Base-by-base conservation (phyloP, 192 early-diverging fungal species). In the Chytriomyces sp. region DNA sequence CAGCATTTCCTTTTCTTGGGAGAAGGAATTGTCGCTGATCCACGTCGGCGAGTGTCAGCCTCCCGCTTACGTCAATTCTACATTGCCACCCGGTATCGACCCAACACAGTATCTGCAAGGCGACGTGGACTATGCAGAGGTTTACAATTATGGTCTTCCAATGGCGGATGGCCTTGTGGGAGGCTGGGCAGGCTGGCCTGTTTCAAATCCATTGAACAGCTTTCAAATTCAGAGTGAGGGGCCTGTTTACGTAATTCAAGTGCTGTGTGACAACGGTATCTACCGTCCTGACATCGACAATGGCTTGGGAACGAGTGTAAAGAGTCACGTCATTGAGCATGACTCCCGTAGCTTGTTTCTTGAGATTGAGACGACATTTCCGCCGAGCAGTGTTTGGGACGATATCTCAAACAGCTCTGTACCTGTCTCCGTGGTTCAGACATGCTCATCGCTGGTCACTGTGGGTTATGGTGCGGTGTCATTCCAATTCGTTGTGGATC, bases 101-200 rank as follows among this genome's bases (percentile, higher is more conserved):
- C 12, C 49, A 5, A 5, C 5, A 19, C 8, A 52, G 7, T 72
- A 61, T 61, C 26, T 72, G 17, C 58, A 59, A 61, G 70, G 70
- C 5, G 33, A 44, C 34, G 33, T 60, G 6, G 39, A 59, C 17
- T 61, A 37, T 39, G 70, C 70, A 5, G 59, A 59, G 44, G 70
- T 72, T 25, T 72, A 72, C 31, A 72, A 61, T 34, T 72, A 72
- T 39, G 70, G 70, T 22, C 41, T 72, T 10, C 70, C 70, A 8
- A 25, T 72, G 31, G 39, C 59, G 7, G 58, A 72, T 30, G 70
- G 70, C 12, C 26, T 72, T 19, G 44, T 72, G 3, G 70, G 70
- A 19, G 70, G 70, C 8, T 72, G 57, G 57, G 19, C 57, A 22
- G 57, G 57, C 28, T 25, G 57, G 57, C 31, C 57, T 5, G 32